Evolutionary conservation across 2,329 filamentous ascomycete species (phyloP), one percentile per base, ranked within the genome.

Genomic region (Pezicula neosporulosa): DNA sequence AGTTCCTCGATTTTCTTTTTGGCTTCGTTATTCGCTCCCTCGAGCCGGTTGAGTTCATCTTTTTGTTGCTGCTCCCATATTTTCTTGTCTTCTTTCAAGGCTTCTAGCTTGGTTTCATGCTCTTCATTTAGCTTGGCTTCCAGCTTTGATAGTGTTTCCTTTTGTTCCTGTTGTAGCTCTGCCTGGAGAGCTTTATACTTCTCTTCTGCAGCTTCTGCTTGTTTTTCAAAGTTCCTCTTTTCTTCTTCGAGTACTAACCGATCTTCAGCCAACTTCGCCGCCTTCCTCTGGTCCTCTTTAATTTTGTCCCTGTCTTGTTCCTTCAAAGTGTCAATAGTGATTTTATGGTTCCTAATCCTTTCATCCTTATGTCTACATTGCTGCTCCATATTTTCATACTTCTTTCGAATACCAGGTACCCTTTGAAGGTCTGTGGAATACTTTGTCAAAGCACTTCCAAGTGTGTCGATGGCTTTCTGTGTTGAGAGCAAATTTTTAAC

Each of bases 311-410:
- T 9, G 27, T 13, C 21, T 15, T 36, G 21, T 13, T 51, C 41
- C 21, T n/a, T 8, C 18, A 52, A 16, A 13, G 47, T 50, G 30
- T 46, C n/a, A 30, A 53, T 48, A 8, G 50, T 39, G 13, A n/a
- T 41, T 13, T 35, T 19, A 12, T 52, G 42, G 3, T 47, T 35
- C 27, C 39, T 33, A 36, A 54, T 51, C 24, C 44, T 44, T 39
- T 44, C 36, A 19, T 57, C 52, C 30, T 55, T 55, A 3, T 44
- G 41, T 35, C 15, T 48, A 24, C 50, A 52, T 43, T 53, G 43
- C 30, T 49, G 4, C 35, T 51, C 21, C 18, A 49, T 42, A 3
- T 36, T 18, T 27, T 30, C 38, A 38, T 33, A 19, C 46, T 15
- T 30, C 27, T 54, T 18, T 30, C 47, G 39, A 39, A 35, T 35